Evolutionary conservation across 2,329 filamentous ascomycete species (phyloP).

Genomic region (Neurospora sp.): DNA sequence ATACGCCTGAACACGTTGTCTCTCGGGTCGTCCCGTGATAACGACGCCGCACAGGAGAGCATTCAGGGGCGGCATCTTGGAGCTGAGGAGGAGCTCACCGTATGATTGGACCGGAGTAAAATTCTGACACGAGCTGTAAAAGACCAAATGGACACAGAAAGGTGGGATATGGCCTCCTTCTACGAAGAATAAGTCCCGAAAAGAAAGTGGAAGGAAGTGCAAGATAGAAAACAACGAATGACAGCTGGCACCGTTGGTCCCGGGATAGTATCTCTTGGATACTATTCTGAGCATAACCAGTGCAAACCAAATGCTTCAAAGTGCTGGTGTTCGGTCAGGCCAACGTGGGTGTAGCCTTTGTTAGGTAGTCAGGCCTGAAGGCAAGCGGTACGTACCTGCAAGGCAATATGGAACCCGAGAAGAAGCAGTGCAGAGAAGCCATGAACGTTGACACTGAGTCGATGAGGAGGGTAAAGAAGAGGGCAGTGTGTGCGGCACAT

Average conservation of each 20-base stretch:
- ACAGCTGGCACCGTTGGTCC: neutral
- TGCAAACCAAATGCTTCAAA: neutral
- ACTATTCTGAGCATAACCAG: neutral
- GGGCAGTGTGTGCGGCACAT: neutral
- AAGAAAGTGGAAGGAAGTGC: neutral
- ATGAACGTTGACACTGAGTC: neutral
- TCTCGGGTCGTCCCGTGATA: neutral
- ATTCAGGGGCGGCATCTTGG: neutral
- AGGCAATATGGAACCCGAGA: neutral
- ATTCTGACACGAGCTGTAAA: neutral
- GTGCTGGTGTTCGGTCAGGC: neutral
- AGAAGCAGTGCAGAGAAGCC: neutral
- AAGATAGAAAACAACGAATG: neutral
- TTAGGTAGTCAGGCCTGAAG: neutral
- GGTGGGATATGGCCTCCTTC: neutral
- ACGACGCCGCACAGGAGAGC: neutral
- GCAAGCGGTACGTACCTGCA: neutral
- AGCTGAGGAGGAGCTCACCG: neutral
- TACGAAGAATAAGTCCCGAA: neutral
- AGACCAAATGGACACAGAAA: neutral
- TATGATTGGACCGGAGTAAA: neutral
- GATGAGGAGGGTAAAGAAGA: neutral
- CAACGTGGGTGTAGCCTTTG: neutral
- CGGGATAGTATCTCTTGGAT: neutral
- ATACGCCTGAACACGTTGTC: neutral